Evolutionary conservation across 2,329 filamentous ascomycete genomes (phyloP).

Genomic region (Pseudogymnoascus sp.): DNA sequence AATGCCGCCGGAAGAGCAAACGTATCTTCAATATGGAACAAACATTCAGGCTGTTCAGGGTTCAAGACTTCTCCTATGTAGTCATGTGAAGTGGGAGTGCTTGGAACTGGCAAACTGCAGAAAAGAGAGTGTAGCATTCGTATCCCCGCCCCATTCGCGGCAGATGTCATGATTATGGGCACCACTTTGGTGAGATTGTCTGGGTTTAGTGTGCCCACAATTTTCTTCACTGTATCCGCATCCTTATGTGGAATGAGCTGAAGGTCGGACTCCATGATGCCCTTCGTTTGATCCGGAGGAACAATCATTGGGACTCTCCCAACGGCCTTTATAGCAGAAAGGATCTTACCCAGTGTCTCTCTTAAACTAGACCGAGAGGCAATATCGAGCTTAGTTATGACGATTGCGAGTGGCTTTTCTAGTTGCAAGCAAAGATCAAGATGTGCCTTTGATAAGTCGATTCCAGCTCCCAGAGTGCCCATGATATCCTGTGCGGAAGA

Average conservation of each 20-base stretch:
- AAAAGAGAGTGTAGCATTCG: constrained; percentile 74
- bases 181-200: constrained; percentile 42
- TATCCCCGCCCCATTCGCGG: constrained; percentile 76
- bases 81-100: constrained; percentile 43
- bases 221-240: constrained; percentile 46
- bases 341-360: constrained; percentile 60
- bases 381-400: constrained; percentile 86
- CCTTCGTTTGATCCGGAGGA: constrained; percentile 44
- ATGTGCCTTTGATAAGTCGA: constrained; percentile 70
- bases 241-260: constrained; percentile 49
- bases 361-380: constrained; percentile 65
- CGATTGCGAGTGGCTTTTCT: constrained; percentile 64
- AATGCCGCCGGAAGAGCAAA: constrained; percentile 65
- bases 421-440: constrained; percentile 78
- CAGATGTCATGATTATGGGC: constrained; percentile 80
- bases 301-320: constrained; percentile 69
- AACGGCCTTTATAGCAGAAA: constrained; percentile 68
- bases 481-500: constrained; percentile 43
- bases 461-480: constrained; percentile 43
- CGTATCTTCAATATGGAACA: constrained; percentile 88
- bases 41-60: constrained; percentile 49
- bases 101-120: constrained; percentile 62
- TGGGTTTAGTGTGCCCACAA: constrained; percentile 43
- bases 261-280: constrained; percentile 39
- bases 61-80: constrained; percentile 47